phyloP scores from a whole-genome alignment of 2,329 filamentous ascomycete genomes.

The Monilinia laxa region DNA sequence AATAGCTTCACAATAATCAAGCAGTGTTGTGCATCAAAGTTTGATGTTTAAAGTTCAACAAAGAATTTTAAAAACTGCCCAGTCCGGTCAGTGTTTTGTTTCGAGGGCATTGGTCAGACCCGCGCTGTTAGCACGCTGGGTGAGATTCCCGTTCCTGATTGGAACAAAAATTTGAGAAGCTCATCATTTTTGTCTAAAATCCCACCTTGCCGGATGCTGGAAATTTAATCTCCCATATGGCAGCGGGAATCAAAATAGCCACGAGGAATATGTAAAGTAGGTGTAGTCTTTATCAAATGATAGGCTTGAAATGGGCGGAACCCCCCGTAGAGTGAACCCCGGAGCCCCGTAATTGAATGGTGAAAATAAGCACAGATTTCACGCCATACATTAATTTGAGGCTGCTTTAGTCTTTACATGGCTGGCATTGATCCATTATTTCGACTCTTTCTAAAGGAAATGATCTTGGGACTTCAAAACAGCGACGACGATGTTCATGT shows the following conservation, averaged over 20 bases:
- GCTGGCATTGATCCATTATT: neutral
- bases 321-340: neutral
- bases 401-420: slow-evolving; percentile 13
- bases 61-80: neutral
- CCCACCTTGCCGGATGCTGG: slow-evolving; percentile 1
- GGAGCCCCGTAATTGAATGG: slow-evolving; percentile 12
- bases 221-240: neutral
- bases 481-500: neutral
- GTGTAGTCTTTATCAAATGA: neutral
- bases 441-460: neutral
- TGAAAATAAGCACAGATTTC: slow-evolving; percentile 15
- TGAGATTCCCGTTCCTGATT: neutral
- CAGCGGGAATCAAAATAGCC: neutral
- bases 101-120: neutral
- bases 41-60: neutral
- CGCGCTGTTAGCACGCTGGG: neutral
- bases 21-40: neutral
- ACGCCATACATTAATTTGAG: slow-evolving; percentile 17
- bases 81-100: neutral
- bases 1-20: neutral
- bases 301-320: neutral
- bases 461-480: neutral
- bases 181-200: slow-evolving; percentile 15
- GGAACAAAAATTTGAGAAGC: slow-evolving; percentile 3
- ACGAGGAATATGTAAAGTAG: neutral